Conservation (phyloP, 2,329 filamentous ascomycete genomes). For the Aspergillus ochraceoroseus region DNA sequence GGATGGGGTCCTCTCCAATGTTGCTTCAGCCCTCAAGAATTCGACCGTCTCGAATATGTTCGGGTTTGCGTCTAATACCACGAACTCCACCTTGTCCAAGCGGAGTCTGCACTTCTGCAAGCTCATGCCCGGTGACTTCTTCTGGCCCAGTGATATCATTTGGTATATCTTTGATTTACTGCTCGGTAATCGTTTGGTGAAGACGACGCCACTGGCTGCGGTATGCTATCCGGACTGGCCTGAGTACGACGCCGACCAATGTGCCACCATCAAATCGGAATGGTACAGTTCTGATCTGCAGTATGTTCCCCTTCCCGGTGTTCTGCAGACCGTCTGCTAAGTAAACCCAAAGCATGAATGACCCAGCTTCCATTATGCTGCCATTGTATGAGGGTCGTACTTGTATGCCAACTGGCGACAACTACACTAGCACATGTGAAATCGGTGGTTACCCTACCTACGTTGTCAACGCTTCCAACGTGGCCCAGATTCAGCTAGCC, state of each 20-base stretch:
- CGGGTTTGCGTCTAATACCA: conserved; percentile 23
- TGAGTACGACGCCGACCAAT: conserved; percentile 31
- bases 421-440: conserved; percentile 26
- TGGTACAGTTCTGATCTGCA: conserved; percentile 27
- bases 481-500: conserved; percentile 35
- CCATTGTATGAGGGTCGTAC: conserved; percentile 26
- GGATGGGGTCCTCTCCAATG: conserved; percentile 31
- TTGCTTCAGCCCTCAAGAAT: conserved; percentile 26
- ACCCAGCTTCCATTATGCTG: conserved; percentile 26
- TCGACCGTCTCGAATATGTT: conserved; percentile 34
- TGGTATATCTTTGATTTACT: conserved; percentile 36
- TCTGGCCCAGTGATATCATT: conserved; percentile 19
- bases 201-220: conserved; percentile 33
- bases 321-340: not conserved
- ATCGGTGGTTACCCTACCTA: conserved; percentile 32
- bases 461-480: conserved; percentile 33
- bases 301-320: not conserved
- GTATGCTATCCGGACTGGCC: conserved; percentile 34
- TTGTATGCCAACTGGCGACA: conserved; percentile 34
- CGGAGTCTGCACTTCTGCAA: conserved; percentile 43
- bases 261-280: conserved; percentile 23
- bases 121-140: conserved; percentile 20
- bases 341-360: conserved; percentile 8
- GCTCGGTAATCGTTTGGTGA: conserved; percentile 32
- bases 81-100: conserved; percentile 15